Conservation (phyloP, 345 rosid species). For the Rubroshorea leprosula region DNA sequence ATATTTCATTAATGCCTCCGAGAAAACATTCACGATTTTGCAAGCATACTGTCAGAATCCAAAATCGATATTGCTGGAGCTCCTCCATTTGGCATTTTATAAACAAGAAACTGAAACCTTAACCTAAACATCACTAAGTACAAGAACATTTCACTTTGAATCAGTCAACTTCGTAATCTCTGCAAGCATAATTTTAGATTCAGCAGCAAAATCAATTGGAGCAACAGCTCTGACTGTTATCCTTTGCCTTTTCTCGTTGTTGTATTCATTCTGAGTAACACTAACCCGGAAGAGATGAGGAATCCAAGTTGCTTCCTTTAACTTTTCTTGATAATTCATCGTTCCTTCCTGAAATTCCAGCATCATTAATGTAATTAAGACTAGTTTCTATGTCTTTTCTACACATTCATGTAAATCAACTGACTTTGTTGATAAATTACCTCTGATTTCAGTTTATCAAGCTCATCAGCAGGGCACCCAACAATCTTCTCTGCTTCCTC, state of each 20-base stretch:
- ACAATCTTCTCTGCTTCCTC: conserved; percentile 70
- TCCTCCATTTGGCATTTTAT: neutral
- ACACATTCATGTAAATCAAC: neutral
- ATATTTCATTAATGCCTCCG: too few species aligned
- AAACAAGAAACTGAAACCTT: too few species aligned
- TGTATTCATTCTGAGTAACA: conserved; percentile 72
- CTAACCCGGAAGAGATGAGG: conserved; percentile 68
- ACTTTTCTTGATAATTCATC: conserved; percentile 43
- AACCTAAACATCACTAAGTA: neutral
- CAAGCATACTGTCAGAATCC: conserved; percentile 1
- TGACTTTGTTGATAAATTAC: conserved; percentile 23
- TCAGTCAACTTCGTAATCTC: conserved; percentile 60
- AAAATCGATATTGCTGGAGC: neutral
- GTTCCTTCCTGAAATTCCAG: conserved; percentile 43
- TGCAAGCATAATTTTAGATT: conserved; percentile 61
- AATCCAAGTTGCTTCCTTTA: conserved; percentile 82
- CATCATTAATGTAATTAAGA: neutral
- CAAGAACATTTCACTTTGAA: conserved; percentile 19
- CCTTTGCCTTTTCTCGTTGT: conserved; percentile 85
- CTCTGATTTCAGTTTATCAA: conserved; percentile 59
- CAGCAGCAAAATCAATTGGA: conserved; percentile 73
- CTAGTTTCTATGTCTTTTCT: too few species aligned
- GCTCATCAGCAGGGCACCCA: conserved; percentile 84
- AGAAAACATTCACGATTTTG: too few species aligned
- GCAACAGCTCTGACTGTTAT: conserved; percentile 62